Evolutionary conservation across 352 stramenopile species (phyloP), one percentile per base, ranked within the genome.

Genomic region (Phytophthora sansomeana): DNA sequence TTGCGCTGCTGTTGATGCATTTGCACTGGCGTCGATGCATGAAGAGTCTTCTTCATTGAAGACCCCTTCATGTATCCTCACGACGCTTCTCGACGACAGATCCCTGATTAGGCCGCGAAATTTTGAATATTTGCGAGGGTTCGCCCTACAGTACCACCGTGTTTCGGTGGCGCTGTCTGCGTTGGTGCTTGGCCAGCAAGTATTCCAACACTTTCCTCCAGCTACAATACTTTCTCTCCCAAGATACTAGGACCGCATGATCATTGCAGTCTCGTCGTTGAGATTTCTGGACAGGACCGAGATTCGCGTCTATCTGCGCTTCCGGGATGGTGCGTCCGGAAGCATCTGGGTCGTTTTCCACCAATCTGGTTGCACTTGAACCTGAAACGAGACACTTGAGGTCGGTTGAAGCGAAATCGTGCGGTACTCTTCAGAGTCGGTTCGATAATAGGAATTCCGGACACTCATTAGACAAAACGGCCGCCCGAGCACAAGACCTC

Each of bases 201-300:
- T 24, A 3, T 24, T 24, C 21, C 1, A 24, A 24, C 21, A 24
- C 21, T 24, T 24, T 1, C 21, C 21, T 24, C 21, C 21, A 24
- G n/a, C n/a, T n/a, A n/a, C n/a, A n/a, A n/a, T n/a, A n/a, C n/a
- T n/a, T n/a, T n/a, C n/a, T n/a, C n/a, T n/a, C n/a, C n/a, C n/a
- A n/a, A n/a, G n/a, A n/a, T n/a, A n/a, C n/a, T n/a, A n/a, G n/a
- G n/a, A n/a, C 21, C 21, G 21, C 21, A 24, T 24, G 21, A 24
- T 24, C 21, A 24, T 24, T 24, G 21, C 21, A 24, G 21, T 24
- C 21, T 24, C 21, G 21, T 24, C 21, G 21, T 24, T 1, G 21
- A 28, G 28, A 39, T 63, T 68, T 68, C 59, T 68, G 59, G 59
- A 68, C 59, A 67, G 13, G 48, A 33, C 41, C 41, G 38, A 43